Base-by-base conservation (phyloP, 108 stramenopile genomes). In the Skeletonema potamos region DNA sequence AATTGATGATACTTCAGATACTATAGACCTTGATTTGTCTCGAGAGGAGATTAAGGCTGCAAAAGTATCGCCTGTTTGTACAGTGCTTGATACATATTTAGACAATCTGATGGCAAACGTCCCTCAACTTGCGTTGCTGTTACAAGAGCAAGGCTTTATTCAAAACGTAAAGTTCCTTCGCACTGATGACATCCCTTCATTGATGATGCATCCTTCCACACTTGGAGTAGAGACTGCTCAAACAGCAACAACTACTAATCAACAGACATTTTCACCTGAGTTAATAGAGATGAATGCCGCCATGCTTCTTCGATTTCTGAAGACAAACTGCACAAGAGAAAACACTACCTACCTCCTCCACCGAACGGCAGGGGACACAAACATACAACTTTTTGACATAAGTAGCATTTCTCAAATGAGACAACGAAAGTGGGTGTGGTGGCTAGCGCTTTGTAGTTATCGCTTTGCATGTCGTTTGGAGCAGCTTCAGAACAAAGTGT, bases 61-160 rank as follows among this genome's bases (percentile, higher is more conserved):
- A 18, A 27, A 66, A 33, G 44, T n/a, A 27, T 76, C 89, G 0
- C 87, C 90, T 22, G 55, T 88, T 9, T 88, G 78, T 28, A 90
- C 89, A 0, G 89, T 90, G 5, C 46, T 94, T 33, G 91, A 94
- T 79, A 85, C 88, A 18, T 94, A 94, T 62, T 72, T 94, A 0
- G 93, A 94, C 59, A 92, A 92, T 73, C 73, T 94, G 34, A 94
- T 94, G 84, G 87, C 91, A 17, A 94, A 94, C 72, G 89, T 94
- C 7, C 93, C 93, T 9, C 93, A 94, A 63, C 76, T 94, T 4
- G 93, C 93, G 0, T 80, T 94, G 43, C 86, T 89, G 56, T 62
- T 94, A 29, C 85, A 79, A 43, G 91, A 94, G 55, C 89, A 91
- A 26, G 93, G 93, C 27, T 87, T 88, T 46, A 77, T 94, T 26